Conservation (phyloP, 2,329 filamentous ascomycete genomes). For the Fusarium tuaranense region DNA sequence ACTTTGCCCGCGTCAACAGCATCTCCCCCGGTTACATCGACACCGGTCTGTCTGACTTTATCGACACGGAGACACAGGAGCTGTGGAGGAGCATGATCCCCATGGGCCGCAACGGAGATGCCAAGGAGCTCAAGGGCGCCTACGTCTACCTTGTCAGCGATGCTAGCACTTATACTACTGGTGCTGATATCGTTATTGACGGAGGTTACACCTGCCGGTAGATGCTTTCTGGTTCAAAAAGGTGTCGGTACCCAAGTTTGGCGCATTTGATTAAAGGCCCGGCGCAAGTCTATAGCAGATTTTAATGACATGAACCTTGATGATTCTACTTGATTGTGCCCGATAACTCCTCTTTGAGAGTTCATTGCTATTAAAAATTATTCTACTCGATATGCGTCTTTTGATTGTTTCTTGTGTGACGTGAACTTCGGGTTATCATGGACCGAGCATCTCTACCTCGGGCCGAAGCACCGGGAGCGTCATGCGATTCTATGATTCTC, state of each 20-base stretch:
- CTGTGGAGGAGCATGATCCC: constrained; percentile 82
- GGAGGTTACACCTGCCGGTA: constrained; percentile 72
- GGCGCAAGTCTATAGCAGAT: constrained; percentile 6
- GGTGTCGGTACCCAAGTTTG: constrained; percentile 19
- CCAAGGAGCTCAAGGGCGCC: constrained; percentile 80
- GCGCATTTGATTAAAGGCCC: constrained; percentile 11
- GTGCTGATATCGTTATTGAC: constrained; percentile 77
- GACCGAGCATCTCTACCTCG: background rate
- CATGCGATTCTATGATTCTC: background rate
- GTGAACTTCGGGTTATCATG: background rate
- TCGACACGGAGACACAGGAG: constrained; percentile 74
- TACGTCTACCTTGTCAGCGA: constrained; percentile 83
- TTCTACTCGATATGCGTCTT: background rate
- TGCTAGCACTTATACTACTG: constrained; percentile 81
- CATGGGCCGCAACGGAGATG: constrained; percentile 75
- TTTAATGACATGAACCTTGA: constrained; percentile 21
- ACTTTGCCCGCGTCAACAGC: constrained; percentile 74
- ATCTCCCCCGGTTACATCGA: constrained; percentile 77
- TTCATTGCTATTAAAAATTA: background rate
- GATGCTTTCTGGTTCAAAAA: constrained; percentile 20
- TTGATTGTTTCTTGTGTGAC: background rate
- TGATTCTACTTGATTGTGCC: background rate
- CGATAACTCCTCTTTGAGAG: too few relatives aligned
- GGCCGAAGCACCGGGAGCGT: background rate
- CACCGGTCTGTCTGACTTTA: constrained; percentile 75